Evolutionary conservation across 1,284 basidiomycete species (phyloP).

Genomic region (Anthracocystis setariae): DNA sequence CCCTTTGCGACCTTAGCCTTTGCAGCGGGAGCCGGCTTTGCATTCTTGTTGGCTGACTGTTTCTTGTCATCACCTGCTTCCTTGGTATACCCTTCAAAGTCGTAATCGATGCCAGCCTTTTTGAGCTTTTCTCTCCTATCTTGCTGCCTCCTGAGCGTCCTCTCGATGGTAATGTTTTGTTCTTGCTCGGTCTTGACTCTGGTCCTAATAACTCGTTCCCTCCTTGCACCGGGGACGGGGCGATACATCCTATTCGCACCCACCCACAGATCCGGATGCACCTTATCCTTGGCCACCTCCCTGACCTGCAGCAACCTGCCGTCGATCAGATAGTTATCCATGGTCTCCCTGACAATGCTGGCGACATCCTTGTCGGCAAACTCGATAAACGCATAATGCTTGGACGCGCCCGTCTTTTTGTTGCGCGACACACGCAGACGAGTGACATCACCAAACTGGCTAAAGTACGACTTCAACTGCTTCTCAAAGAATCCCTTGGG

Average conservation of each 20-base stretch:
- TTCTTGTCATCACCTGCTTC: conserved; percentile 2
- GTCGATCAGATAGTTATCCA: conserved; percentile 97
- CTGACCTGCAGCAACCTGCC: conserved; percentile 88
- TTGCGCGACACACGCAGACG: conserved; percentile 90
- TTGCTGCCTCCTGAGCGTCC: conserved; percentile 81
- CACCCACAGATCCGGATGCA: conserved; percentile 93
- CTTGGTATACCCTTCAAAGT: conserved; percentile 74
- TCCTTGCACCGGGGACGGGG: conserved; percentile 77
- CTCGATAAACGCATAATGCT: conserved; percentile 97
- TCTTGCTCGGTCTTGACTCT: conserved; percentile 80
- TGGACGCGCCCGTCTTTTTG: conserved; percentile 93
- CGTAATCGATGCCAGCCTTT: conserved; percentile 86
- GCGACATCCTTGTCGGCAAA: conserved; percentile 90
- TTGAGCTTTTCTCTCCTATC: conserved; percentile 82
- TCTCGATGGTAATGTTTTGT: conserved; percentile 75
- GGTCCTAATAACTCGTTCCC: conserved; percentile 78
- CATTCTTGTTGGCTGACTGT: conserved; percentile 7
- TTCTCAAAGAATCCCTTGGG: conserved; percentile 98
- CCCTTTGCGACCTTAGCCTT: conserved; percentile 26
- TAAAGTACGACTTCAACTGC: conserved; percentile 89
- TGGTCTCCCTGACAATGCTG: conserved; percentile 94
- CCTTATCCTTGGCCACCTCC: conserved; percentile 80
- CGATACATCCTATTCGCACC: conserved; percentile 95
- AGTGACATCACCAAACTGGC: conserved; percentile 91
- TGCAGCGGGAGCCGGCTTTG: conserved; percentile 4